Evolutionary conservation across 2,329 filamentous ascomycete genomes (phyloP).

Genomic region (Ascochyta rabiei): DNA sequence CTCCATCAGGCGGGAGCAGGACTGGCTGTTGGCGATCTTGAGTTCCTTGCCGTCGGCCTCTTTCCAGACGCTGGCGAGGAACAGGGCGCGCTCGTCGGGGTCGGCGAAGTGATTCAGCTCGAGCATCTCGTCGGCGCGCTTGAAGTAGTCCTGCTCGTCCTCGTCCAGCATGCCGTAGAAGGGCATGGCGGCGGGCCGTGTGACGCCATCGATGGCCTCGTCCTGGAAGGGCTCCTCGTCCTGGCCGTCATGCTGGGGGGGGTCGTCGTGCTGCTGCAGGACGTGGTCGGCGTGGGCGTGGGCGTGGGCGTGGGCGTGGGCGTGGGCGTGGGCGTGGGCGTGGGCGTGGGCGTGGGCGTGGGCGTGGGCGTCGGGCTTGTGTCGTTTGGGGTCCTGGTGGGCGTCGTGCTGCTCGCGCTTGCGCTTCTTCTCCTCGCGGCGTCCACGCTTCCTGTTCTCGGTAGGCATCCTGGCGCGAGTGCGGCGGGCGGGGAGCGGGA

Average conservation of each 20-base stretch:
- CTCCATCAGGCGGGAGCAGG: constrained; percentile 92
- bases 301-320: background rate
- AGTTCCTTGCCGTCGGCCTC: constrained; percentile 92
- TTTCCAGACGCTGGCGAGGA: constrained; percentile 78
- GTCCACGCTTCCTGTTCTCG: constrained; percentile 64
- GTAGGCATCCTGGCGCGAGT: constrained; percentile 58
- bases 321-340: constrained; percentile 26
- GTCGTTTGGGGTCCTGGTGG: constrained; percentile 46
- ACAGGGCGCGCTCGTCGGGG: constrained; percentile 62
- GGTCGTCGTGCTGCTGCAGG: constrained; percentile 22
- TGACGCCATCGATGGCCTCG: constrained; percentile 38
- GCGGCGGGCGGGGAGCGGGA: constrained; percentile 19
- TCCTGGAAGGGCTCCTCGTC: constrained; percentile 24
- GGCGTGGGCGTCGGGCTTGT: constrained; percentile 28
- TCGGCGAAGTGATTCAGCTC: constrained; percentile 86
- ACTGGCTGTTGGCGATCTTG: constrained; percentile 95
- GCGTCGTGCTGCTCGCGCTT: constrained; percentile 55
- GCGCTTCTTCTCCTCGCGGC: constrained; percentile 59
- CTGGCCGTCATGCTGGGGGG: constrained; percentile 9
- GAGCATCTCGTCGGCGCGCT: constrained; percentile 84
- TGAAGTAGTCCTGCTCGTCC: constrained; percentile 95
- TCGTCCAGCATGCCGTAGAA: constrained; percentile 95
- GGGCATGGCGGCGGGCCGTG: constrained; percentile 62
- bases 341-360: too few species aligned
- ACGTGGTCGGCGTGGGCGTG: constrained; percentile 20